Evolutionary conservation across 352 stramenopile species (phyloP).

Genomic region (Blastocystis sp.): DNA sequence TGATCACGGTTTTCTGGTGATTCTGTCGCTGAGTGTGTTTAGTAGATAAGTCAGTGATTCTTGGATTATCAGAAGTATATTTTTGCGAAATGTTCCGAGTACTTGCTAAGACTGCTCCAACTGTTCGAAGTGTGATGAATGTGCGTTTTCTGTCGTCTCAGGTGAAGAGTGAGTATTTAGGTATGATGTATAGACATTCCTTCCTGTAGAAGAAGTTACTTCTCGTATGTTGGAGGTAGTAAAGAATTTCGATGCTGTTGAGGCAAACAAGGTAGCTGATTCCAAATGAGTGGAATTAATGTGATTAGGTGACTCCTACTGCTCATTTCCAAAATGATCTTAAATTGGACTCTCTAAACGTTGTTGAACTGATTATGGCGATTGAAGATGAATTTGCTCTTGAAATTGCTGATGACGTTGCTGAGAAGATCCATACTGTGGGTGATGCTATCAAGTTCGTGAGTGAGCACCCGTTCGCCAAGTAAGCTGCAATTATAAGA

Average conservation of each 20-base stretch:
- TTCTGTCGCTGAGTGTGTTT: no score
- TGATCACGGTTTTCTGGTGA: no score
- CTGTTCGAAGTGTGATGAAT: background rate
- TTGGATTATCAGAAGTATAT: background rate
- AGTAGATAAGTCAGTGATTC: no score
- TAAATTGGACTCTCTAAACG: constrained; percentile 94
- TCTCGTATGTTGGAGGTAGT: constrained; percentile 91
- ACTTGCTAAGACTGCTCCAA: constrained; percentile 47
- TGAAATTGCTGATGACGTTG: constrained; percentile 98
- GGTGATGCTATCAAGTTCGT: constrained; percentile 96
- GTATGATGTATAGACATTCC: constrained; percentile 70
- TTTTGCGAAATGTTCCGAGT: constrained; percentile 8
- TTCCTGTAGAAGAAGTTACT: constrained; percentile 82
- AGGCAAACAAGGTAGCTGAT: constrained; percentile 77
- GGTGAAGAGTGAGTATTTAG: background rate
- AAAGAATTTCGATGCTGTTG: constrained; percentile 99
- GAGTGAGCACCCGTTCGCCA: constrained; percentile 92
- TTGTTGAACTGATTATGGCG: constrained; percentile 90
- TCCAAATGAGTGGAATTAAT: constrained; percentile 26
- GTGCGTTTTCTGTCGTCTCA: background rate
- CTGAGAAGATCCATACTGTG: constrained; percentile 93
- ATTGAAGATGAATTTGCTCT: constrained; percentile 99
- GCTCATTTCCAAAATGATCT: constrained; percentile 94
- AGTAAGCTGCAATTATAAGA: constrained; percentile 75
- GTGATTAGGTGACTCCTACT: constrained; percentile 70